Base-by-base conservation (phyloP, 2,329 filamentous ascomycete genomes). In the Zelopaecilomyces penicillatus region DNA sequence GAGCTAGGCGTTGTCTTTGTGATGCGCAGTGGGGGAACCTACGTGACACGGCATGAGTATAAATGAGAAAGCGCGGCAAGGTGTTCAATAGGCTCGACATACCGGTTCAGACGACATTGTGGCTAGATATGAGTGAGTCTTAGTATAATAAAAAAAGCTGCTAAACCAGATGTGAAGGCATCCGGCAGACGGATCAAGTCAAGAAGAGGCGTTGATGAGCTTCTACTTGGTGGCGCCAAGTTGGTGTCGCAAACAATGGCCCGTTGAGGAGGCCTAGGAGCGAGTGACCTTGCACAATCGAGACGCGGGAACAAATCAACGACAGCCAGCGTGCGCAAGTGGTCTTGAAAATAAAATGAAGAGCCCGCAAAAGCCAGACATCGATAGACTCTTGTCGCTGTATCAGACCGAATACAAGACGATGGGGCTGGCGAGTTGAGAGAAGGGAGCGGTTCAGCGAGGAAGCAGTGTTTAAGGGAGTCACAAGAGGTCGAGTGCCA, bases 1-100 rank as follows among this genome's bases (percentile, higher is more conserved):
- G 83, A 82, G 43, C 74, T 63, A 49, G 65, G 69, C 41, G 75
- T 71, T 45, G 71, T 76, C 58, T 88, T 90, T 67, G 82, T 83
- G 58, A 91, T 87, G 68, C 85, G 83, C 69, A 91, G 69, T 59
- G 86, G 86, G 65, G 85, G 81, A 56, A 87, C 80, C 82, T 87
- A 62, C 40, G 36, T 28, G 27, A 44, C 38, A 19, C 19, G 19
- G 19, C 19, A 19, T 19, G 19, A 19, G 19, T 19, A 19, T 19
- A 19, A 19, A 19, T 19, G 19, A 19, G 19, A 19, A 19, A 19
- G 19, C 19, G 19, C 19, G 19, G 19, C 19, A 19, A 19, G 3
- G 19, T 19, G 19, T 19, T 19, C 19, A 19, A 50, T 45, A 43
- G 48, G 46, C 49, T 47, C 44, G 49, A 49, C 63, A 61, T 65